Evolutionary conservation across 768 basidiomycete genomes (phyloP).

Genomic region (Tephrocybe sp.): DNA sequence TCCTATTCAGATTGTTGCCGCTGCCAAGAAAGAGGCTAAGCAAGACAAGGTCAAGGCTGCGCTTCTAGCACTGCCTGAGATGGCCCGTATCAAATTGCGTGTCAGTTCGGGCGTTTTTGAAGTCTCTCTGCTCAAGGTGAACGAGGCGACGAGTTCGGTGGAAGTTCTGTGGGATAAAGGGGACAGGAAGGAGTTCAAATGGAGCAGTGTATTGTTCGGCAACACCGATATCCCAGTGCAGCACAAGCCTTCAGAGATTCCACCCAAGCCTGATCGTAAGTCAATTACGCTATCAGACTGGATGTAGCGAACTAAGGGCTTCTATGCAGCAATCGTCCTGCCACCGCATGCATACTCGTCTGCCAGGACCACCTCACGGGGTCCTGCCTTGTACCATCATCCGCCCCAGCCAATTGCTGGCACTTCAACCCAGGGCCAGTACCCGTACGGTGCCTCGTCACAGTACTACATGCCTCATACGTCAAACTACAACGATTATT

Average conservation of each 20-base stretch:
- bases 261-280: constrained; percentile 47
- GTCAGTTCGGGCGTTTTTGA: constrained; percentile 84
- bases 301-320: not conserved
- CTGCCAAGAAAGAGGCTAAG: constrained; percentile 71
- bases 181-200: constrained; percentile 74
- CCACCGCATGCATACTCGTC: constrained; percentile 32
- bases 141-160: constrained; percentile 67
- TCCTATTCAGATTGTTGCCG: constrained; percentile 60
- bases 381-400: constrained; percentile 4
- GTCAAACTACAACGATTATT: constrained; percentile 32
- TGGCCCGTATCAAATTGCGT: constrained; percentile 81
- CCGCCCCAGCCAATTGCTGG: constrained; percentile 13
- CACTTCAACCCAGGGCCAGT: constrained; percentile 5
- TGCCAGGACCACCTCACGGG: constrained; percentile 19
- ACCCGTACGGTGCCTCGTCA: constrained; percentile 16
- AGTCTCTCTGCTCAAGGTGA: constrained; percentile 70
- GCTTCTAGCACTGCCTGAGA: constrained; percentile 63
- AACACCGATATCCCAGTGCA: constrained; percentile 67
- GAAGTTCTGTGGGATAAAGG: constrained; percentile 82
- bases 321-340: constrained; percentile 13
- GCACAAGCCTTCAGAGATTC: constrained; percentile 64
- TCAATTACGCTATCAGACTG: constrained; percentile 12
- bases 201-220: constrained; percentile 79
- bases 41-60: constrained; percentile 71
- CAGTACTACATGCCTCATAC: constrained; percentile 22